Evolutionary conservation across 2,329 filamentous ascomycete genomes (phyloP), one percentile per base, ranked within the genome.

Genomic region (Alternaria sp.): DNA sequence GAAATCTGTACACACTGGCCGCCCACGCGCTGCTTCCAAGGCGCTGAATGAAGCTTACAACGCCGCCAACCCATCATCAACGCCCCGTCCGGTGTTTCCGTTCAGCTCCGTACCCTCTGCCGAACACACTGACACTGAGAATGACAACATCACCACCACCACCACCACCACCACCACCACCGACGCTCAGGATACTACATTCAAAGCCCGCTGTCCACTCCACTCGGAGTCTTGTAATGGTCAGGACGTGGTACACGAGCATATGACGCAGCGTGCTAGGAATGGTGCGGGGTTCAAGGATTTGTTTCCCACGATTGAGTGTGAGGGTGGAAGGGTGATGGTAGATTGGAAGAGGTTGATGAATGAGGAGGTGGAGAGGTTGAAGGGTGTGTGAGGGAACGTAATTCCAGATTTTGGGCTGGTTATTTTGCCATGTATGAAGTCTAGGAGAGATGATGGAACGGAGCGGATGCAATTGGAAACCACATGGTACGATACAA

Each of bases 331-430:
- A 0, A 58, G 70, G 45, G 36, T 56, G 3, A 73, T 75, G 65
- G 54, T 75, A 2, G 70, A 76, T 51, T 76, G 73, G 74, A 18
- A 16, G 14, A 49, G 11, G 53, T 18, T 76, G 34, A 22, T 65
- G 54, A 18, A 53, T 20, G 65, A 75, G 64, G 68, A 69, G 65
- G 62, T 28, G 57, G 60, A 34, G 36, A 59, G 45, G 57, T 2
- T 60, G 45, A 45, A n/a, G 28, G 45, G 8, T 28, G 27, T 41
- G 22, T 32, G 3, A 14, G 38, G 2, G 25, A 11, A 14, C 3
- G n/a, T 3, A 28, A 14, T 10, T 27, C 4, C 3, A 25, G 20
- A 10, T 25, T 5, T 25, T 2, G 5, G 14, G 20, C 20, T 25
- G 40, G 20, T 25, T 43, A 6, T 16, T 16, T 25, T 43, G 20